Conservation (phyloP, 805 yeast genomes). For the Ogataea dorogensis region DNA sequence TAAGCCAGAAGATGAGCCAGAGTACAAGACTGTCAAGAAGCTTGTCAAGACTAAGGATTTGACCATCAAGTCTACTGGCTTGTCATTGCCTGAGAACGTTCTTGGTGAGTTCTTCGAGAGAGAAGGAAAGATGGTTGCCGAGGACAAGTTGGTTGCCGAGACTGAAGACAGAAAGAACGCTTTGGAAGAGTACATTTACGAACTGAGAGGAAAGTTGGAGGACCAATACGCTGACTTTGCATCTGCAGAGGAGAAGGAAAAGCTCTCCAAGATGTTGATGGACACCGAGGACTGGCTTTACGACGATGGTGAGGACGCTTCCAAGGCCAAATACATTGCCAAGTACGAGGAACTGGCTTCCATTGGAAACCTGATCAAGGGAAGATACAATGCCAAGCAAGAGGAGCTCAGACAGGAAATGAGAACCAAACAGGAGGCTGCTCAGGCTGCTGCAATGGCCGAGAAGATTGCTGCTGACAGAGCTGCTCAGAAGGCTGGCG, state of each 20-base stretch:
- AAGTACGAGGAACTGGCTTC: conserved; percentile 96
- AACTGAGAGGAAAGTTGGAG: conserved; percentile 93
- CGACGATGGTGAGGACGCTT: conserved; percentile 94
- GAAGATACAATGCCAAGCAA: conserved; percentile 90
- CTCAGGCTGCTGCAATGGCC: conserved; percentile 77
- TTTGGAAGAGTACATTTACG: conserved; percentile 97
- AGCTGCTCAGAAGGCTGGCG: conserved; percentile 46
- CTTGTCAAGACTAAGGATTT: conserved; percentile 88
- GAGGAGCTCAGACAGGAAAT: conserved; percentile 92
- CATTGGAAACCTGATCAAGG: conserved; percentile 90
- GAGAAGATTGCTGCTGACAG: conserved; percentile 80
- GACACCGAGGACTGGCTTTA: conserved; percentile 98
- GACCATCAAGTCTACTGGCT: conserved; percentile 56
- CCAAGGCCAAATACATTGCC: conserved; percentile 96
- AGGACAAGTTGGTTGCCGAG: conserved; percentile 95
- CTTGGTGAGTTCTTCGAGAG: conserved; percentile 69
- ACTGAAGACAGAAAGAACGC: conserved; percentile 99
- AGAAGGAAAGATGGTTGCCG: conserved; percentile 81
- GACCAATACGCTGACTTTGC: conserved; percentile 89
- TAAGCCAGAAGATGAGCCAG: conserved; percentile 71
- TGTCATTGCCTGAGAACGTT: conserved; percentile 54
- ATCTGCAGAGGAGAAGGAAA: conserved; percentile 83
- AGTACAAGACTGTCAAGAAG: conserved; percentile 87
- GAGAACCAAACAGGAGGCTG: conserved; percentile 84
- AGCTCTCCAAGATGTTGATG: conserved; percentile 66